phyloP scores from a whole-genome alignment of 768 basidiomycete genomes.

The Dentipellis fragilis region DNA sequence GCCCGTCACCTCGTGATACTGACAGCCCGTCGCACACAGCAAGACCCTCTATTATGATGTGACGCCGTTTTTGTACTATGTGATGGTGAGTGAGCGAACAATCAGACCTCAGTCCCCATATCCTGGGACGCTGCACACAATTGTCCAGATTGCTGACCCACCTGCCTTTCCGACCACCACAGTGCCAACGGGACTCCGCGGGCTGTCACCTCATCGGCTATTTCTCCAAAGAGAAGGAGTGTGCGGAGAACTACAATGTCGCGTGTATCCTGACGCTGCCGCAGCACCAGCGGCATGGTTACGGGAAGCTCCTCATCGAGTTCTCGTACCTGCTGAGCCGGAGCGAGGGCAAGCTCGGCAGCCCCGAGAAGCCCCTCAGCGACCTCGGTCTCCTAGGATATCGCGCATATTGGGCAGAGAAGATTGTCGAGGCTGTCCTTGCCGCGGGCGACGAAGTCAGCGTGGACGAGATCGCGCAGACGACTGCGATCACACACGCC shows the following conservation, averaged over 20 bases:
- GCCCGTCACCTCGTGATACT: background rate
- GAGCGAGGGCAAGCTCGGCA: conserved; percentile 90
- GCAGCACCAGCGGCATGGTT: conserved; percentile 94
- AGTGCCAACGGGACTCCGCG: conserved; percentile 77
- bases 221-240: conserved; percentile 99
- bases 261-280: conserved; percentile 98
- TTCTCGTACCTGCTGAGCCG: conserved; percentile 98
- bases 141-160: background rate
- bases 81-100: conserved; percentile 57
- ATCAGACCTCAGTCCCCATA: background rate
- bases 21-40: conserved; percentile 28
- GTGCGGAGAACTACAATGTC: conserved; percentile 95
- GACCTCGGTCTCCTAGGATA: conserved; percentile 91
- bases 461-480: conserved; percentile 95
- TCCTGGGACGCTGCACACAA: background rate
- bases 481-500: conserved; percentile 87
- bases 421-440: conserved; percentile 84
- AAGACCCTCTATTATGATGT: conserved; percentile 99
- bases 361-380: conserved; percentile 94
- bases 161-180: conserved; percentile 20
- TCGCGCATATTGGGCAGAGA: conserved; percentile 95
- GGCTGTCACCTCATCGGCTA: conserved; percentile 96
- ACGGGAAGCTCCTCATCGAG: conserved; percentile 92
- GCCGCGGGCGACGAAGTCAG: conserved; percentile 64
- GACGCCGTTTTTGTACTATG: conserved; percentile 99